A percentile compares a stretch with the other conserved stretches of the same genome.
These are phyloP conservation scores for Auriculariales sp. DNA, from an alignment of 768 basidiomycete species.

Conservation along the genomic window DNA sequence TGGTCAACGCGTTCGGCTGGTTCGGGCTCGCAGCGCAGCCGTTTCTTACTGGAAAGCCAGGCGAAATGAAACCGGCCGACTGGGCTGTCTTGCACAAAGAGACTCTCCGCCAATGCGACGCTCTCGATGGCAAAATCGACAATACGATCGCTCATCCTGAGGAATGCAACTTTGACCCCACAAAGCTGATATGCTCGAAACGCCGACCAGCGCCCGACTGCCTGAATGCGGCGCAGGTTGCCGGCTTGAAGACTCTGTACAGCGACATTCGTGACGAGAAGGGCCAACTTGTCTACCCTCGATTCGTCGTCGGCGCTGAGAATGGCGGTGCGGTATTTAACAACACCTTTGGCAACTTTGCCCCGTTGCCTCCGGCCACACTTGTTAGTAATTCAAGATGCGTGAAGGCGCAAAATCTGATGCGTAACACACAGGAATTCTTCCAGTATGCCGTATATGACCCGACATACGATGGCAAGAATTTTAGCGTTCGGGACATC, in stretches of 20 bases:
- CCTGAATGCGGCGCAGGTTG: conserved; percentile 14
- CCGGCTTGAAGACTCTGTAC: conserved; percentile 15
- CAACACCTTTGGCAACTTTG: not conserved
- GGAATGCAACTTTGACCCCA: conserved; percentile 16
- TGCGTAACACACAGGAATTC: not conserved
- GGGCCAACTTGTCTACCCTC: conserved; percentile 12
- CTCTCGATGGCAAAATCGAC: conserved; percentile 17
- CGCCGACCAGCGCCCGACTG: conserved; percentile 9
- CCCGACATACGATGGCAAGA: not conserved
- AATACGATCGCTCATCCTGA: conserved; percentile 16
- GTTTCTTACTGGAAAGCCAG: not conserved
- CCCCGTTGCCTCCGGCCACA: not conserved
- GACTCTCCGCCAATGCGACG: conserved; percentile 19
- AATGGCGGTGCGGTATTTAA: not conserved
- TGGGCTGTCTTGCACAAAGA: conserved; percentile 15
- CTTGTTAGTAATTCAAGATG: not conserved
- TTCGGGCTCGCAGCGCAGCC: not conserved
- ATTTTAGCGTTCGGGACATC: too few relatives aligned
- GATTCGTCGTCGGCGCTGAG: conserved; percentile 17
- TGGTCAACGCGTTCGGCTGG: not conserved
- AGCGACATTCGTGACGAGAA: conserved; percentile 14
- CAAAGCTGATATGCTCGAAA: conserved; percentile 13
- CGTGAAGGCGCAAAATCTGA: too few relatives aligned
- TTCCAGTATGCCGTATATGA: not conserved
- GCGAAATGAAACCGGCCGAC: too few relatives aligned